A percentile compares a stretch with the other conserved stretches of the same genome.
Evolutionary conservation across 2,329 filamentous ascomycete species (phyloP).

Genomic region (Aspergillus pseudoterreus): DNA sequence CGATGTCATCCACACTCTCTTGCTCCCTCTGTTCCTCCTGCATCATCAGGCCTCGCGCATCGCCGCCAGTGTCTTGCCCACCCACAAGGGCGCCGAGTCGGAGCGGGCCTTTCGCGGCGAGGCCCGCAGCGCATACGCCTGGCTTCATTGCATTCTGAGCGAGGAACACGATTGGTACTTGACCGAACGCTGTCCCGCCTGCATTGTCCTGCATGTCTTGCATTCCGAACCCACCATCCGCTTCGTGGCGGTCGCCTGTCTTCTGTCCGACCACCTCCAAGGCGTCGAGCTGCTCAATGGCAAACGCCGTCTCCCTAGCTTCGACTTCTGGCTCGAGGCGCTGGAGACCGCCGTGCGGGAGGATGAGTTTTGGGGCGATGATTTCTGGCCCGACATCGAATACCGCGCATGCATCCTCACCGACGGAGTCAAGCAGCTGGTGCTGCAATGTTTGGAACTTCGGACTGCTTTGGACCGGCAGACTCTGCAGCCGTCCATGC

Average conservation of each 20-base stretch:
- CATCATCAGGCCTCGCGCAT: slow-evolving; percentile 53
- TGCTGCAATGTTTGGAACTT: slow-evolving; percentile 38
- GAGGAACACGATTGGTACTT: slow-evolving; percentile 58
- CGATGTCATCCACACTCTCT: slow-evolving; percentile 56
- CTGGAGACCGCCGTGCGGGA: slow-evolving; percentile 39
- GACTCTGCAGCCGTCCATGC: slow-evolving; percentile 15
- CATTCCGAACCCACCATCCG: slow-evolving; percentile 45
- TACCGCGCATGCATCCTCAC: slow-evolving; percentile 36
- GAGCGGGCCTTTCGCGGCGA: slow-evolving; percentile 57
- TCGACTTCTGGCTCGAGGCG: slow-evolving; percentile 38
- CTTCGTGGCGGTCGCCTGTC: slow-evolving; percentile 40
- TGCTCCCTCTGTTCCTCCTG: slow-evolving; percentile 56
- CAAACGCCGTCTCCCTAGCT: slow-evolving; percentile 23
- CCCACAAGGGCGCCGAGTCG: slow-evolving; percentile 48
- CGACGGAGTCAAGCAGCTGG: slow-evolving; percentile 36
- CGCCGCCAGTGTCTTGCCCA: slow-evolving; percentile 49
- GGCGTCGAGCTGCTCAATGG: slow-evolving; percentile 20
- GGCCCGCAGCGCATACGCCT: slow-evolving; percentile 55
- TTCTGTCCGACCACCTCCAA: slow-evolving; percentile 34
- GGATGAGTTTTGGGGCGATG: slow-evolving; percentile 42
- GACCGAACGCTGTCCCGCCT: slow-evolving; percentile 53
- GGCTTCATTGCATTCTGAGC: slow-evolving; percentile 56
- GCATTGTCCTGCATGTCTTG: slow-evolving; percentile 40
- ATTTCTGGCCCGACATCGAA: slow-evolving; percentile 41
- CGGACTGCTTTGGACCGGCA: slow-evolving; percentile 22